phyloP scores from a whole-genome alignment of 495 filamentous ascomycete species.

The Paragyromitra xinjiangensis region DNA sequence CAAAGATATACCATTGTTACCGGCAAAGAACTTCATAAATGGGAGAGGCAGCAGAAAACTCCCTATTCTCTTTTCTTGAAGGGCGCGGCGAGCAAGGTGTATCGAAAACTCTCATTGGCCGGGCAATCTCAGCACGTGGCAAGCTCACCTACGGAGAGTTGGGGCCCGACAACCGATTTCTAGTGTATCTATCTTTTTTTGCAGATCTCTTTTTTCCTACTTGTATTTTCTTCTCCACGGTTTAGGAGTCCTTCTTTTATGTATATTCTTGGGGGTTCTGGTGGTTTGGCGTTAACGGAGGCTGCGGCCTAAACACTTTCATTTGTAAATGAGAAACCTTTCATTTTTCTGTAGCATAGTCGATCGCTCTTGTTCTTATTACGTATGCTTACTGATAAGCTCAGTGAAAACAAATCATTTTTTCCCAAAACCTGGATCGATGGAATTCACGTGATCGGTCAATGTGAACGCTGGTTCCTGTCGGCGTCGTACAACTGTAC shows the following conservation, averaged over 20 bases:
- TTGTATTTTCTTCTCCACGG: slow-evolving; percentile 1
- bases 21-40: slow-evolving; percentile 33
- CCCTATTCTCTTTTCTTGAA: slow-evolving; percentile 30
- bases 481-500: no score
- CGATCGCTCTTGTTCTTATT: background rate
- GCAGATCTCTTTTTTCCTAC: background rate
- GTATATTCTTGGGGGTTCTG: slow-evolving; percentile 7
- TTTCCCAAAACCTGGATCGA: background rate
- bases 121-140: background rate
- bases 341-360: background rate
- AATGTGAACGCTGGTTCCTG: background rate
- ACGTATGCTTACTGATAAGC: background rate
- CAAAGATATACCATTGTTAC: slow-evolving; percentile 42
- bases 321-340: background rate
- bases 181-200: slow-evolving; percentile 16
- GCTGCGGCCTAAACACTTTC: slow-evolving; percentile 16
- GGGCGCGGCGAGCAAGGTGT: slow-evolving; percentile 36
- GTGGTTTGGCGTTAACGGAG: slow-evolving; percentile 17
- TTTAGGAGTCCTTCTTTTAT: background rate
- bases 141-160: slow-evolving; percentile 3
- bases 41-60: slow-evolving; percentile 19
- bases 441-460: background rate
- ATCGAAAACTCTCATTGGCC: slow-evolving; percentile 22
- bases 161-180: slow-evolving; percentile 46
- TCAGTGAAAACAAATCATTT: background rate